Evolutionary conservation across 139 green algal species (phyloP).

Genomic region (Ettlia oleoabundans): DNA sequence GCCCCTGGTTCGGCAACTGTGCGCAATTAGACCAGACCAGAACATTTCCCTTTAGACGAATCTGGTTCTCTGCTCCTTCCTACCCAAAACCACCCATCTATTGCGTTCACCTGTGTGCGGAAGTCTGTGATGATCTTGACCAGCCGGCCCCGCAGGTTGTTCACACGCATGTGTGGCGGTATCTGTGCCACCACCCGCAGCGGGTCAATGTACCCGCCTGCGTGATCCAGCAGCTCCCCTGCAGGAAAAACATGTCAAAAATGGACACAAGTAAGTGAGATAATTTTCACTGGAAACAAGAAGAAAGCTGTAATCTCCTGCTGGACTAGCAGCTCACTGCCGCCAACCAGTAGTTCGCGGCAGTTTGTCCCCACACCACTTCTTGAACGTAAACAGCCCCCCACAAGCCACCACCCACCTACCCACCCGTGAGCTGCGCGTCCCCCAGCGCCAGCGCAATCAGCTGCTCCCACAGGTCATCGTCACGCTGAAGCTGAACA

Average conservation of each 20-base stretch:
- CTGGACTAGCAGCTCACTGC: no score
- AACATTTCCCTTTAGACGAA: no score
- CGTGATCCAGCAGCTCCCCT: conserved; percentile 88
- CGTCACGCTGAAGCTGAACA: conserved; percentile 82
- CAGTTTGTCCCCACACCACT: no score
- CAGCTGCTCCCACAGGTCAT: conserved; percentile 94
- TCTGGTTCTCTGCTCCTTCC: no score
- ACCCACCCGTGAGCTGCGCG: conserved; percentile 73
- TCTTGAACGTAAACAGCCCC: no score
- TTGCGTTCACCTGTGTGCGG: conserved; percentile 49
- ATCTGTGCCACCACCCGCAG: conserved; percentile 82
- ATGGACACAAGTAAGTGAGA: no score
- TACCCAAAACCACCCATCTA: not conserved
- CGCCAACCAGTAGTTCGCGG: no score
- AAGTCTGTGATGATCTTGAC: conserved; percentile 92
- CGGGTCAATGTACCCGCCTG: conserved; percentile 85
- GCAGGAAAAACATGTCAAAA: no score
- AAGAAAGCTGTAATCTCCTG: no score
- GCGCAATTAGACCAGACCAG: no score
- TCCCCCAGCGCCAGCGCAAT: conserved; percentile 78
- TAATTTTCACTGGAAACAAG: no score
- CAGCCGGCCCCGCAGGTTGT: conserved; percentile 77
- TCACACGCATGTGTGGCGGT: conserved; percentile 69
- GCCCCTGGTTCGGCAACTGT: no score
- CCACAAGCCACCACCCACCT: not conserved